Percentiles rank a stretch among this genome's conserved stretches.
These are phyloP conservation scores for Tylopilus sp. DNA, from an alignment of 1,284 basidiomycete species.

Conservation along the genomic window DNA sequence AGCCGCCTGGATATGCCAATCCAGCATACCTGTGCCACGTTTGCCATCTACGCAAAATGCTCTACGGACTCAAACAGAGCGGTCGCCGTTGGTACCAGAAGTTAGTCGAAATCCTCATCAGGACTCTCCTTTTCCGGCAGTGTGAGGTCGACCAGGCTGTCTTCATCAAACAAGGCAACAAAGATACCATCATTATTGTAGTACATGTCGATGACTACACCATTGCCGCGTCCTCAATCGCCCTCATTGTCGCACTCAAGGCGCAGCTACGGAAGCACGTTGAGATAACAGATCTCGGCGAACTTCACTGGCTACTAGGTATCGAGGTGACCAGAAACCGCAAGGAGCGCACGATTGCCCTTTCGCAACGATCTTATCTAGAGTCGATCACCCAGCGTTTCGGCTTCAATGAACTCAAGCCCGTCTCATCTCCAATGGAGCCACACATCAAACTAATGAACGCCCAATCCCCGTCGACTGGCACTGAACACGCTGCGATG, in stretches of 20 bases:
- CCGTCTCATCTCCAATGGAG: too few species aligned
- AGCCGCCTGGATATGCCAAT: conserved; percentile 3
- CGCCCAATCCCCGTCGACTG: too few species aligned
- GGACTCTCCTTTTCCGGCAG: not conserved
- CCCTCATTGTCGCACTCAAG: not conserved
- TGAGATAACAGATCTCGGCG: not conserved
- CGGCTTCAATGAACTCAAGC: too few species aligned
- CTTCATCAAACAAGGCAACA: not conserved
- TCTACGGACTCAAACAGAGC: conserved; percentile 3
- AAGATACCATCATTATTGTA: not conserved
- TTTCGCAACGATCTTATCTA: not conserved
- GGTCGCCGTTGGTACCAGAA: not conserved
- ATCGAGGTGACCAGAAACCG: not conserved
- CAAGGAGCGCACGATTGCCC: not conserved
- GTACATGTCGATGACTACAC: conserved; percentile 3
- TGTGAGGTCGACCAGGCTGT: not conserved
- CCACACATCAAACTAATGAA: too few species aligned
- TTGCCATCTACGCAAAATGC: not conserved
- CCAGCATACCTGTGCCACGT: not conserved
- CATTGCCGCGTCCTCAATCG: not conserved
- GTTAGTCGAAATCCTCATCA: not conserved
- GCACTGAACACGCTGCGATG: too few species aligned
- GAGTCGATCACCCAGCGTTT: too few species aligned
- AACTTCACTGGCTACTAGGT: not conserved
- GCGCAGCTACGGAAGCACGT: not conserved